These are phyloP conservation scores for Penicillium sp. DNA, from an alignment of 2,329 filamentous ascomycete genomes.

Conservation along the genomic window DNA sequence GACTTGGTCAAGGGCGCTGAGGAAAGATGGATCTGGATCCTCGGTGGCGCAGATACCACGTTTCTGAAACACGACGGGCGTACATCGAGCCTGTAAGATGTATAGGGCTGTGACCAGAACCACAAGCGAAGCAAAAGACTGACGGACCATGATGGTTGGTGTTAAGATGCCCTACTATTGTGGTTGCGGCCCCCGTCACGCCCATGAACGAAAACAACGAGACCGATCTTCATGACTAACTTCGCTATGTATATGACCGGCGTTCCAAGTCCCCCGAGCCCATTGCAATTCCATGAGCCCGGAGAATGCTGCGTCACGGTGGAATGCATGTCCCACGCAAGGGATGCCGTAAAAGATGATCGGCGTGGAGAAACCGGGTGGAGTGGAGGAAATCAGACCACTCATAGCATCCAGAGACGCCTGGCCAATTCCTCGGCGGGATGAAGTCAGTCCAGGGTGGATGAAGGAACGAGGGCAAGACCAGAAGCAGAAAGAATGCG, in stretches of 20 bases:
- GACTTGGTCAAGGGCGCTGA: constrained; percentile 25
- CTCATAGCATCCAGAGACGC: constrained; percentile 9
- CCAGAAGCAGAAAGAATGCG: constrained; percentile 12
- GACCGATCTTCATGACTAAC: constrained; percentile 2
- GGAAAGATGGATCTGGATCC: constrained; percentile 26
- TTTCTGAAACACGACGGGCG: constrained; percentile 11
- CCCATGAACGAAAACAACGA: background rate
- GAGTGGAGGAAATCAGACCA: background rate
- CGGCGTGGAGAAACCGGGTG: background rate
- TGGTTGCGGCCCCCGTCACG: constrained; percentile 9
- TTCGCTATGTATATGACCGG: constrained; percentile 8
- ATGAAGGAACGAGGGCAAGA: background rate
- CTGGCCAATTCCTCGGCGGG: constrained; percentile 2
- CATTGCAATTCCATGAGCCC: constrained; percentile 5
- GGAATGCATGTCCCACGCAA: constrained; percentile 20
- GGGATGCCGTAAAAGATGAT: constrained; percentile 7
- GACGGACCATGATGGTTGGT: constrained; percentile 25
- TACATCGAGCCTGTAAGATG: constrained; percentile 16
- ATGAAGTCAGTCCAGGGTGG: constrained; percentile 13
- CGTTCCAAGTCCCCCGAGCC: background rate
- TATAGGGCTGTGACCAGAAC: constrained; percentile 17
- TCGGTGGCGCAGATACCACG: constrained; percentile 33
- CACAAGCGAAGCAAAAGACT: constrained; percentile 19
- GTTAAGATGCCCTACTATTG: constrained; percentile 8
- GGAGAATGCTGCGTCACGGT: constrained; percentile 21